Base-by-base conservation (phyloP, 352 stramenopile genomes). In the Pilasporangium apinafurcum region DNA sequence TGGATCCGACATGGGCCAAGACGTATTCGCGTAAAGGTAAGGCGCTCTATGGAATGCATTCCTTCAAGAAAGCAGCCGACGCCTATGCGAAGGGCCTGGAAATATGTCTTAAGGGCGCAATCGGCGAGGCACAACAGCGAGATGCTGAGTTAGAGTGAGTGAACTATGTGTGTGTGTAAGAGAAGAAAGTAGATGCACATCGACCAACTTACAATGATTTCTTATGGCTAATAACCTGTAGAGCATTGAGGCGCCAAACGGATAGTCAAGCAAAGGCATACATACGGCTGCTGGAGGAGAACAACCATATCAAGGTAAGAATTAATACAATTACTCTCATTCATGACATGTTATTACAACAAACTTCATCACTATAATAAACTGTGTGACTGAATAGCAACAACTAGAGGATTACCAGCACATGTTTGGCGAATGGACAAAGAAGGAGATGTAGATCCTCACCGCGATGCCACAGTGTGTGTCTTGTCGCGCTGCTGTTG, bases 341-440 rank as follows among this genome's bases (percentile, higher is more conserved):
- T n/a, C n/a, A n/a, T n/a, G n/a, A n/a, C n/a, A n/a, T n/a, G n/a
- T n/a, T n/a, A n/a, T n/a, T n/a, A n/a, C n/a, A n/a, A n/a, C n/a
- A n/a, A n/a, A n/a, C n/a, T n/a, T n/a, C n/a, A n/a, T n/a, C n/a
- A n/a, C n/a, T n/a, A n/a, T n/a, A n/a, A n/a, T n/a, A n/a, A n/a
- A n/a, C n/a, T n/a, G n/a, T n/a, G n/a, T n/a, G n/a, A 5, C 27
- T 52, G 13, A 28, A 28, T 45, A 87, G 74, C 53, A 68, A 14
- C 76, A 87, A 65, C 20, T 87, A 0, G 73, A 88, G 24, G 79
- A 91, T 44, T 91, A 89, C 35, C 66, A 86, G 53, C 62, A 79
- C 48, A 68, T 91, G 64, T 89, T 91, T 51, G 79, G 76, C 12
- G 79, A 91, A 44, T 91, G 76, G 73, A 77, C 65, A 4, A 91